Evolutionary conservation across 352 stramenopile genomes (phyloP).

Genomic region (Phytophthora multivora): DNA sequence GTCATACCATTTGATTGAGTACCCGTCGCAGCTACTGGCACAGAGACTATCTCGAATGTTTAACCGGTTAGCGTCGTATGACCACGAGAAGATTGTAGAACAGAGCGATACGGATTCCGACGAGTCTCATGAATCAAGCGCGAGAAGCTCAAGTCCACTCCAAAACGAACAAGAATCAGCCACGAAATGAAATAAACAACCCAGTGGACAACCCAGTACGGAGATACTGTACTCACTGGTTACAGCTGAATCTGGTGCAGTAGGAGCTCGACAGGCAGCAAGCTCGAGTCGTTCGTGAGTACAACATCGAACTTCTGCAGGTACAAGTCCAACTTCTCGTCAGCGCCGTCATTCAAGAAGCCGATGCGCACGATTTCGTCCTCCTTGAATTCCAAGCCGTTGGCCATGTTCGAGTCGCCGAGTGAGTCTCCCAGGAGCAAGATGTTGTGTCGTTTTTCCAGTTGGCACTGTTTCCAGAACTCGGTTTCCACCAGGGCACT

Average conservation of each 20-base stretch:
- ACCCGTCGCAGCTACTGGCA: conserved; percentile 28
- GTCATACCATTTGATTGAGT: conserved; percentile 45
- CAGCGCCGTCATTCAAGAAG: conserved; percentile 64
- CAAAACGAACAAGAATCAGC: background rate
- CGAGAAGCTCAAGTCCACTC: background rate
- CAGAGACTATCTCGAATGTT: conserved; percentile 12
- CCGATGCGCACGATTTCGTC: conserved; percentile 74
- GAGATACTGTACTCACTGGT: background rate
- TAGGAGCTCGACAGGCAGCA: conserved; percentile 62
- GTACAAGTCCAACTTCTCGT: conserved; percentile 67
- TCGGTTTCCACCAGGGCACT: conserved; percentile 63
- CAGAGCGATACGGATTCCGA: conserved; percentile 17
- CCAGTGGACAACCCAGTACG: too few species aligned
- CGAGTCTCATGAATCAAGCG: background rate
- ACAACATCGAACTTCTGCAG: conserved; percentile 76
- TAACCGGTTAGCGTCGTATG: conserved; percentile 9
- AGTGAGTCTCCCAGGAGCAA: conserved; percentile 77
- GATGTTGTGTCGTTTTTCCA: conserved; percentile 76
- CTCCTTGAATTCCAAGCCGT: conserved; percentile 59
- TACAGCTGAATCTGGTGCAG: conserved; percentile 57
- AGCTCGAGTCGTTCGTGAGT: conserved; percentile 73
- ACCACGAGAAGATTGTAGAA: conserved; percentile 15
- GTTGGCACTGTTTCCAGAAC: conserved; percentile 75
- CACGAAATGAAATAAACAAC: conserved; percentile 2
- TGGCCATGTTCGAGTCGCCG: conserved; percentile 69